Percentiles rank a stretch among this genome's conserved stretches.
Evolutionary conservation across 1,284 basidiomycete genomes (phyloP).

Genomic region (Cerrena zonata): DNA sequence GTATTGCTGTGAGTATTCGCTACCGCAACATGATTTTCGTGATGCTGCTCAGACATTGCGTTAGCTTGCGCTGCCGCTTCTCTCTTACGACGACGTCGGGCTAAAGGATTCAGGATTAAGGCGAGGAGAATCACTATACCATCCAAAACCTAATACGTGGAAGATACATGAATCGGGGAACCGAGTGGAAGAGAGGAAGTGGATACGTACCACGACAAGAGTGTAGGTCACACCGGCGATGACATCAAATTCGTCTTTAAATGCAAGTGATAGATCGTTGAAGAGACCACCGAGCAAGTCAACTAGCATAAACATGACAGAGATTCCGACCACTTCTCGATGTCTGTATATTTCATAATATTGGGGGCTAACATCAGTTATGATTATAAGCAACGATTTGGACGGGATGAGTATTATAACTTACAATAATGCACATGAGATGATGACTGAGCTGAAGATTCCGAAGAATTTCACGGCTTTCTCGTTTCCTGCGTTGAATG

Average conservation of each 20-base stretch:
- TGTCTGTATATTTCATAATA: constrained; percentile 67
- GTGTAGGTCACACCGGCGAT: constrained; percentile 63
- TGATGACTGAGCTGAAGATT: constrained; percentile 54
- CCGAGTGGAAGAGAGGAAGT: not conserved
- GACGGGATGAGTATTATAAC: constrained; percentile 14
- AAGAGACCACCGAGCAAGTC: constrained; percentile 74
- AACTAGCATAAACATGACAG: constrained; percentile 62
- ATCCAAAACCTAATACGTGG: constrained; percentile 18
- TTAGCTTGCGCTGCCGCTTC: constrained; percentile 15
- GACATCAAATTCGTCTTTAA: constrained; percentile 61
- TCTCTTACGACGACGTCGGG: constrained; percentile 30
- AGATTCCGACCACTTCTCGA: constrained; percentile 70
- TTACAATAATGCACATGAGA: constrained; percentile 57
- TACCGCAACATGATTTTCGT: no score
- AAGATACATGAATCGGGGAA: not conserved
- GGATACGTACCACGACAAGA: constrained; percentile 46
- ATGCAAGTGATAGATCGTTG: constrained; percentile 63
- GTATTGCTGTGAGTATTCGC: no score
- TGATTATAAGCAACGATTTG: not conserved
- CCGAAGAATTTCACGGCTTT: constrained; percentile 59
- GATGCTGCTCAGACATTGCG: not conserved
- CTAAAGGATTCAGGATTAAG: constrained; percentile 21
- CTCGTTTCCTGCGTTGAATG: constrained; percentile 39
- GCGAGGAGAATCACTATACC: constrained; percentile 21
- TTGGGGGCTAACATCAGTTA: constrained; percentile 35